Conservation (phyloP, 1,139 yeast genomes). For the Pichia sp. region DNA sequence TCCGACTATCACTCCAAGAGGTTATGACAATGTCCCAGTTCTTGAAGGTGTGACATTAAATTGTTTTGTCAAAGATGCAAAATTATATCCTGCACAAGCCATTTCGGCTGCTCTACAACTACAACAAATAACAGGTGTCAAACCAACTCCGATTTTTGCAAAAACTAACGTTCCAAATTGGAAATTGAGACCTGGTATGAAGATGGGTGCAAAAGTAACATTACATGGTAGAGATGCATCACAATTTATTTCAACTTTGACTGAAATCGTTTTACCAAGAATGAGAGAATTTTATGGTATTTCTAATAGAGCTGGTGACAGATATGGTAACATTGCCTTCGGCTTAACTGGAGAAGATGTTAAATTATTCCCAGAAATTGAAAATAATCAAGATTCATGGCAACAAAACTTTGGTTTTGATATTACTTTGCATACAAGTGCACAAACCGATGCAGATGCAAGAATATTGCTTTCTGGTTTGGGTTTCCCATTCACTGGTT, state of each 20-base stretch:
- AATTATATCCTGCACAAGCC: constrained; percentile 65
- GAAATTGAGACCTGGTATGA: constrained; percentile 82
- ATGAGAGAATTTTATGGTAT: constrained; percentile 84
- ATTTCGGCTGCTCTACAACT: constrained; percentile 74
- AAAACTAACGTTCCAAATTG: constrained; percentile 79
- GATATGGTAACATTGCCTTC: constrained; percentile 77
- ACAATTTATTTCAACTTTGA: constrained; percentile 78
- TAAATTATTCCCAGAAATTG: constrained; percentile 86
- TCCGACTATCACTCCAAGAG: constrained; percentile 64
- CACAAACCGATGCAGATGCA: constrained; percentile 91
- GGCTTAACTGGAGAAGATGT: constrained; percentile 77
- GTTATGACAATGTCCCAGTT: constrained; percentile 62
- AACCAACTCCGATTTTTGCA: constrained; percentile 68
- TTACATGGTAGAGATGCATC: constrained; percentile 76
- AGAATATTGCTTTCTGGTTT: constrained; percentile 74
- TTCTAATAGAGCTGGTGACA: constrained; percentile 71
- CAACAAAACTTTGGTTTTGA: constrained; percentile 84
- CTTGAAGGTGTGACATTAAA: constrained; percentile 62
- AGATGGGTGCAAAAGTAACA: constrained; percentile 85
- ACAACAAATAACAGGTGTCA: constrained; percentile 89
- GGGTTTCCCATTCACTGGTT: constrained; percentile 72
- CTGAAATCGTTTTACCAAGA: constrained; percentile 90
- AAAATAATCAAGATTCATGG: constrained; percentile 84
- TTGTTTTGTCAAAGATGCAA: constrained; percentile 72
- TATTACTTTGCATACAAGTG: constrained; percentile 78